Evolutionary conservation across 495 filamentous ascomycete species (phyloP).

Genomic region (Tirmania nivea): DNA sequence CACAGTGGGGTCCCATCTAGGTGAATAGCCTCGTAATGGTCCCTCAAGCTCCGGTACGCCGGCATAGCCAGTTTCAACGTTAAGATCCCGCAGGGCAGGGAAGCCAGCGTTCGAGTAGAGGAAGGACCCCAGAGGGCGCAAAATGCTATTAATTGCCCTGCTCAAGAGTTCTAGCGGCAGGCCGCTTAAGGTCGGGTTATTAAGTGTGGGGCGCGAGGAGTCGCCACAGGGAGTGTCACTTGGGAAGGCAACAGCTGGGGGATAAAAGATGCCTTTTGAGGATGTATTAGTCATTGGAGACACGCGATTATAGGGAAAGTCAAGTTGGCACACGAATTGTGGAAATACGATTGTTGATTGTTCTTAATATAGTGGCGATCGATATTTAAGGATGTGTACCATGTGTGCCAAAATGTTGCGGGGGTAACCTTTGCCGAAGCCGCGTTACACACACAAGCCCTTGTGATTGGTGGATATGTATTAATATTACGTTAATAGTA

Average conservation of each 20-base stretch:
- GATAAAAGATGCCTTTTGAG: conserved; percentile 12
- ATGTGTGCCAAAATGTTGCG: no score
- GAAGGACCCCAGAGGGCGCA: conserved; percentile 32
- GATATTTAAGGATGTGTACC: no score
- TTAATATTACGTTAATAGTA: no score
- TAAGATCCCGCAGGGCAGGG: conserved; percentile 32
- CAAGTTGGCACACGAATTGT: no score
- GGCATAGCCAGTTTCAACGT: conserved; percentile 21
- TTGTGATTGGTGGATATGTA: no score
- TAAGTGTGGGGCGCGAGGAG: conserved; percentile 25
- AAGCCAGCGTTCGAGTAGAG: conserved; percentile 67
- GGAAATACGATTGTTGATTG: no score
- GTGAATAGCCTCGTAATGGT: conserved; percentile 32
- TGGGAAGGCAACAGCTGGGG: conserved; percentile 5
- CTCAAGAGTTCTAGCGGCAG: conserved; percentile 29
- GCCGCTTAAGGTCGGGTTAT: conserved; percentile 34
- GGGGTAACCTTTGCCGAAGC: no score
- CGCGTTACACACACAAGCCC: no score
- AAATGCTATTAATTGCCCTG: conserved; percentile 30
- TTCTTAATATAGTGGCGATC: no score
- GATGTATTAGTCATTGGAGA: neutral
- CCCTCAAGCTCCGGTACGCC: conserved; percentile 6
- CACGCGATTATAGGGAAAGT: no score
- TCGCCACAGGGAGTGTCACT: conserved; percentile 7
- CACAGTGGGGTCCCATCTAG: conserved; percentile 68